Evolutionary conservation across 208 protist genomes (phyloP).

Genomic region (Acanthamoeba comandoni): DNA sequence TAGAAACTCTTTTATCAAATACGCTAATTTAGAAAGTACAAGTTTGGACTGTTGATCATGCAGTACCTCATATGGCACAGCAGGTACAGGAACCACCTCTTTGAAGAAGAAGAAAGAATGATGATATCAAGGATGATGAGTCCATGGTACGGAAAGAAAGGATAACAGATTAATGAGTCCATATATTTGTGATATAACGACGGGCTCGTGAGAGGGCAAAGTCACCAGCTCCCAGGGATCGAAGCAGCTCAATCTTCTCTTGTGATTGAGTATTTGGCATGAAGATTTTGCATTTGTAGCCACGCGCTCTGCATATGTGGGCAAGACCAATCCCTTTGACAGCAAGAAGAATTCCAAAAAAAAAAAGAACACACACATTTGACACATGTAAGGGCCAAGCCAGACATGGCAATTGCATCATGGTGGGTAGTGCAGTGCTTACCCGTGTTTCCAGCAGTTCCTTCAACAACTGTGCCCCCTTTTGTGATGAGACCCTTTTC

Average conservation of each 20-base stretch:
- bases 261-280: conserved; percentile 81
- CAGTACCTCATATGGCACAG: conserved; percentile 40
- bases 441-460: conserved; percentile 80
- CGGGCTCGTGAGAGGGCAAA: neutral
- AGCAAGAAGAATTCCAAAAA: no score
- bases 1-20: conserved; percentile 16
- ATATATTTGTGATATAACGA: no score
- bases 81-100: conserved; percentile 73
- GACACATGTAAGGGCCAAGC: no score
- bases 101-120: neutral
- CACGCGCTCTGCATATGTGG: conserved; percentile 82
- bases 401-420: no score
- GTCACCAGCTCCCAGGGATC: conserved; percentile 58
- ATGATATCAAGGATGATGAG: neutral
- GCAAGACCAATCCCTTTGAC: conserved; percentile 76
- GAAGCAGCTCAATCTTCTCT: conserved; percentile 84
- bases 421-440: no score
- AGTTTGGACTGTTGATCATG: neutral
- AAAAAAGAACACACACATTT: no score
- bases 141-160: no score
- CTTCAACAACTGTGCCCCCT: conserved; percentile 84
- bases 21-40: neutral
- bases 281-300: conserved; percentile 86
- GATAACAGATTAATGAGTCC: no score
- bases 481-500: conserved; percentile 76